Conservation (phyloP, 257 asterid genomes). For the Parsonsia alboflavescens region DNA sequence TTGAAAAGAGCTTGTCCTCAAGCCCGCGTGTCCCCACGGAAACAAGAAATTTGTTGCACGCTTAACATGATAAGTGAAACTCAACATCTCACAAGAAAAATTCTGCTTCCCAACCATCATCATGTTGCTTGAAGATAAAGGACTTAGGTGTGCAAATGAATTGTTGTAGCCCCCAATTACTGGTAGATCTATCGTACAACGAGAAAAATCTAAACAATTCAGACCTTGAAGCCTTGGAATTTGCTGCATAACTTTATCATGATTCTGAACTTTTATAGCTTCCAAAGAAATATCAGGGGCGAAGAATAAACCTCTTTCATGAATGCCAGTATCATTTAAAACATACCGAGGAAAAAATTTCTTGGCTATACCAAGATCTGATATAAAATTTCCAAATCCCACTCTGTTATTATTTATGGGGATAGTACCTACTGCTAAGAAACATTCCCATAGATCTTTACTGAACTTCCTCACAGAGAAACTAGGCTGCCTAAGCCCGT, state of each 20-base stretch:
- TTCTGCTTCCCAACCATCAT: no score
- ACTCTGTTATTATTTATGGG: slow-evolving; percentile 3
- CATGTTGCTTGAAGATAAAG: no score
- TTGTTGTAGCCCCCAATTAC: no score
- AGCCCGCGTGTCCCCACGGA: no score
- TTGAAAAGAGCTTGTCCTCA: no score
- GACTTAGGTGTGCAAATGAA: no score
- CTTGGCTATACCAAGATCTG: no score
- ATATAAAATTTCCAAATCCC: slow-evolving; percentile 8
- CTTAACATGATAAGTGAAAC: no score
- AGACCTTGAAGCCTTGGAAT: slow-evolving; percentile 25
- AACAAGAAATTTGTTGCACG: no score
- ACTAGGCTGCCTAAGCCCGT: slow-evolving; percentile 5
- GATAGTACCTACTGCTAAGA: slow-evolving; percentile 12
- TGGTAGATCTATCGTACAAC: no score
- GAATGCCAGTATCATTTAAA: slow-evolving; percentile 16
- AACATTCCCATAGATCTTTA: slow-evolving; percentile 27
- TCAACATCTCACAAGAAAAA: no score
- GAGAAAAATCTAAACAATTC: slow-evolving; percentile 21
- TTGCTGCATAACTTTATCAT: slow-evolving; percentile 19
- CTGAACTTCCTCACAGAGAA: no score
- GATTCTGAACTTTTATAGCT: slow-evolving; percentile 11
- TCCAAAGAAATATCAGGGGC: slow-evolving; percentile 20
- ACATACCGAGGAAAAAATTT: slow-evolving; percentile 12
- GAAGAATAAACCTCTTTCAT: slow-evolving; percentile 19